phyloP scores from a whole-genome alignment of 305 asterid genomes.

The Fraxinus baroniana region DNA sequence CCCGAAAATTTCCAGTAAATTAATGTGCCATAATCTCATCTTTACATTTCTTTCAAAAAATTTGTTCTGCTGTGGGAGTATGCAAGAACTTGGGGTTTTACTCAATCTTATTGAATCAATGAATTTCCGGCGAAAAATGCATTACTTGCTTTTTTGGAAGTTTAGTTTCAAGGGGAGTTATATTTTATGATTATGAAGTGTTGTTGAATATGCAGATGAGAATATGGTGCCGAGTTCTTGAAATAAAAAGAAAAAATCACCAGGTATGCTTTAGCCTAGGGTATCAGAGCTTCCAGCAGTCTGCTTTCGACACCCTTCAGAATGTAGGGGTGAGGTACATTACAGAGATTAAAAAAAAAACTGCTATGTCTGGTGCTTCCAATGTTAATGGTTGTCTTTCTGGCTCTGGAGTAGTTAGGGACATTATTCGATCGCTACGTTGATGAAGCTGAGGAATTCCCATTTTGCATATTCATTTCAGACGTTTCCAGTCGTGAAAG shows the following conservation, averaged over 20 bases:
- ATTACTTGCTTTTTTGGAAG: conserved; percentile 15
- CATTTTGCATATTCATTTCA: conserved; percentile 59
- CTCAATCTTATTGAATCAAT: not conserved
- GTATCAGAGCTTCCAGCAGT: conserved; percentile 70
- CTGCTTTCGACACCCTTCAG: conserved; percentile 60
- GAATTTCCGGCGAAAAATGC: conserved; percentile 4
- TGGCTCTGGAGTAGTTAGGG: conserved; percentile 58
- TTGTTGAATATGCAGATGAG: conserved; percentile 63
- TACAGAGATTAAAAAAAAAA: conserved; percentile 55
- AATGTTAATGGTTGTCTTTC: conserved; percentile 56
- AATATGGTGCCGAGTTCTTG: conserved; percentile 42
- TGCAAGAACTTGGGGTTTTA: not conserved
- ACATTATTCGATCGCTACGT: conserved; percentile 43
- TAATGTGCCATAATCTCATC: not conserved
- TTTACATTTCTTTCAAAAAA: not conserved
- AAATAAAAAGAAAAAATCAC: conserved; percentile 44
- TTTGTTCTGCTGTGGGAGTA: not conserved
- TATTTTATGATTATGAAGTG: conserved; percentile 31
- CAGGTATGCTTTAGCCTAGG: conserved; percentile 74
- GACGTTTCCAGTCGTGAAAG: conserved; percentile 57
- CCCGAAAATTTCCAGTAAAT: not conserved
- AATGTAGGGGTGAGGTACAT: conserved; percentile 66
- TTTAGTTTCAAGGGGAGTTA: conserved; percentile 26
- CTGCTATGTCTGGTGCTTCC: conserved; percentile 50
- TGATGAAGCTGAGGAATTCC: conserved; percentile 57